These are phyloP conservation scores for Cryptosporidium bovis DNA, from an alignment of 169 alveolate species.

Conservation along the genomic window DNA sequence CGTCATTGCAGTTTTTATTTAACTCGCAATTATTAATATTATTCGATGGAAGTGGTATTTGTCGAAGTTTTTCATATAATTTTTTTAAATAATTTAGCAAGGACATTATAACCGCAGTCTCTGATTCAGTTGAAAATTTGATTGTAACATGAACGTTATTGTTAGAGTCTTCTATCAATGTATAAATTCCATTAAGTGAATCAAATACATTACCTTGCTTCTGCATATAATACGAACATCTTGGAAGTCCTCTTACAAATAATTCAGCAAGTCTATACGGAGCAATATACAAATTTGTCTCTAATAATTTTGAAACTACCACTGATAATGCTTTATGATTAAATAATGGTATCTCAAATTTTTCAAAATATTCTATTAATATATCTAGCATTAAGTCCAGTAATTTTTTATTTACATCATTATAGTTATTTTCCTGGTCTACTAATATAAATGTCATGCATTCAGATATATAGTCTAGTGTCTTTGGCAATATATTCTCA, in stretches of 20 bases:
- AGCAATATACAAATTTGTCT: constrained; percentile 41
- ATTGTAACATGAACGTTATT: constrained; percentile 1
- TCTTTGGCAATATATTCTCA: constrained; percentile 28
- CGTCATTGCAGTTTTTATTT: neutral
- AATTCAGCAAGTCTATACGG: constrained; percentile 72
- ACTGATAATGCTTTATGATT: constrained; percentile 36
- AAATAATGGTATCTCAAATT: constrained; percentile 52
- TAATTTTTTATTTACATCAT: constrained; percentile 5
- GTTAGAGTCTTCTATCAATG: constrained; percentile 27
- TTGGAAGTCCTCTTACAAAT: constrained; percentile 71
- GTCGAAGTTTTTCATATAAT: constrained; percentile 64
- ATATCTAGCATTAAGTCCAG: constrained; percentile 41
- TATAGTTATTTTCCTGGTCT: neutral
- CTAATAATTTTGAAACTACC: constrained; percentile 13
- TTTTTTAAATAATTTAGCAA: constrained; percentile 27
- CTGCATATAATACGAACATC: constrained; percentile 69
- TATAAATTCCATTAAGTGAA: constrained; percentile 14
- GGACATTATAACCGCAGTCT: constrained; percentile 47
- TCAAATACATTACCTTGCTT: constrained; percentile 50
- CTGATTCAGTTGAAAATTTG: constrained; percentile 63
- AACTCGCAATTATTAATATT: neutral
- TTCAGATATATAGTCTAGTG: constrained; percentile 45
- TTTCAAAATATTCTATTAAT: constrained; percentile 63
- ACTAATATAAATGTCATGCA: constrained; percentile 4
- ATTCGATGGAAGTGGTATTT: constrained; percentile 36